Conservation (phyloP, 1,284 basidiomycete genomes). For the Pyrrhoderma noxium region DNA sequence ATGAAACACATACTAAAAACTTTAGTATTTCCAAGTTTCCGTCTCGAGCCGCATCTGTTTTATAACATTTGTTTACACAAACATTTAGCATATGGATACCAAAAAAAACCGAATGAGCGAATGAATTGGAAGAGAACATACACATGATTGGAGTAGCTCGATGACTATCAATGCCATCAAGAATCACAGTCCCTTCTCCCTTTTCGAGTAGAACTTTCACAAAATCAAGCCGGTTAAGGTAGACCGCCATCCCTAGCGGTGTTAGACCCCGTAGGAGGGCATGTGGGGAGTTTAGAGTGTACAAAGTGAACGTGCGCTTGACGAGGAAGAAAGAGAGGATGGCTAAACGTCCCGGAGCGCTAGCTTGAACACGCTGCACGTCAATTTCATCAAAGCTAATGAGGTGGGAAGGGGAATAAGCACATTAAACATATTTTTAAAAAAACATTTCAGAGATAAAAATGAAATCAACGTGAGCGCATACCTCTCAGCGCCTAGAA, state of each 20-base stretch:
- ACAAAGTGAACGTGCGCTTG: conserved; percentile 51
- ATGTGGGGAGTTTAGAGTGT: conserved; percentile 62
- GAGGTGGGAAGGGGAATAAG: too few species aligned
- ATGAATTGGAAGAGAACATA: too few species aligned
- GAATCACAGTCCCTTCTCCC: conserved; percentile 51
- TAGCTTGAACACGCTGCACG: conserved; percentile 53
- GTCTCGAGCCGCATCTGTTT: conserved; percentile 64
- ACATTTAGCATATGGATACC: not conserved
- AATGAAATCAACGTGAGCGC: too few species aligned
- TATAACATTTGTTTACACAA: conserved; percentile 9
- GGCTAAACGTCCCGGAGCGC: conserved; percentile 37
- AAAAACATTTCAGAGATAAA: too few species aligned
- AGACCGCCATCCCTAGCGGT: conserved; percentile 66
- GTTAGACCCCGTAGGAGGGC: conserved; percentile 60
- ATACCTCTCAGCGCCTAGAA: conserved; percentile 58
- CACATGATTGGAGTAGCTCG: conserved; percentile 75
- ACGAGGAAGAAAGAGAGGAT: conserved; percentile 46
- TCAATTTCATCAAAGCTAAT: conserved; percentile 61
- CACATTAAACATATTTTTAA: too few species aligned
- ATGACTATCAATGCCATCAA: conserved; percentile 62
- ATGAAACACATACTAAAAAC: conserved; percentile 42
- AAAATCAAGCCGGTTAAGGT: conserved; percentile 54
- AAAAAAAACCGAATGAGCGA: too few species aligned
- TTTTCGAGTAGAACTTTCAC: conserved; percentile 53
- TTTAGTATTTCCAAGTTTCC: conserved; percentile 55